Conservation (phyloP, 371 early-diverging fungal genomes). For the Mortierella sp. region DNA sequence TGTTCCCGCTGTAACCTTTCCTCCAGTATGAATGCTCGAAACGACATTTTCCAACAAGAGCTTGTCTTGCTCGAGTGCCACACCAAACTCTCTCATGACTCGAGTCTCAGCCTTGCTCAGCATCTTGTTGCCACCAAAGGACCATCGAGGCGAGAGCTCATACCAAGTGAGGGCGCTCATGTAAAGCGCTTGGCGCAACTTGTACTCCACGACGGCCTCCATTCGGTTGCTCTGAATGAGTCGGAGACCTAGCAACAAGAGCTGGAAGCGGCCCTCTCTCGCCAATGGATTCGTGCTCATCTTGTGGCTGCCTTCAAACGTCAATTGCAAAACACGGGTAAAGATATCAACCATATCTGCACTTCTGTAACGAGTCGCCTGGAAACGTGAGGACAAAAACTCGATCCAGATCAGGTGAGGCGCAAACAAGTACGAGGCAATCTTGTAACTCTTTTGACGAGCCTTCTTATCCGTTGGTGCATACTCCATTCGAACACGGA, state of each 20-base stretch:
- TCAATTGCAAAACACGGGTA: conserved; percentile 77
- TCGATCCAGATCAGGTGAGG: conserved; percentile 89
- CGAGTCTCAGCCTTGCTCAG: conserved; percentile 72
- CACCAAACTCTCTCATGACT: conserved; percentile 74
- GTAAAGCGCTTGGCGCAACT: conserved; percentile 71
- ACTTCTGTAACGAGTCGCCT: conserved; percentile 80
- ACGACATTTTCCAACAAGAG: conserved; percentile 63
- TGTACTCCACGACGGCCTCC: conserved; percentile 73
- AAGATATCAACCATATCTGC: conserved; percentile 79
- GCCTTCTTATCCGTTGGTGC: conserved; percentile 86
- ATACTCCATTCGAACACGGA: conserved; percentile 91
- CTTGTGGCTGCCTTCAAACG: conserved; percentile 69
- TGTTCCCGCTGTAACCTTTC: conserved; percentile 15
- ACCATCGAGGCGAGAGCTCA: conserved; percentile 73
- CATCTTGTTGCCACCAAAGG: conserved; percentile 75
- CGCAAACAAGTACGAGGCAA: conserved; percentile 70
- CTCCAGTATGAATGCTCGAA: conserved; percentile 55
- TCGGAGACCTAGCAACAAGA: conserved; percentile 81
- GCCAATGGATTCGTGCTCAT: conserved; percentile 80
- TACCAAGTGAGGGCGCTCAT: conserved; percentile 82
- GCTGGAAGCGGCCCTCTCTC: conserved; percentile 81
- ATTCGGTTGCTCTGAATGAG: conserved; percentile 75
- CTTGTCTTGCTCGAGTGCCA: conserved; percentile 72
- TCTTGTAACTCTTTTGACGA: conserved; percentile 67
- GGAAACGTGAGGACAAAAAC: conserved; percentile 86